Evolutionary conservation across 208 protist species (phyloP), one percentile per base, ranked within the genome.

Genomic region (Leishmania amazonensis): DNA sequence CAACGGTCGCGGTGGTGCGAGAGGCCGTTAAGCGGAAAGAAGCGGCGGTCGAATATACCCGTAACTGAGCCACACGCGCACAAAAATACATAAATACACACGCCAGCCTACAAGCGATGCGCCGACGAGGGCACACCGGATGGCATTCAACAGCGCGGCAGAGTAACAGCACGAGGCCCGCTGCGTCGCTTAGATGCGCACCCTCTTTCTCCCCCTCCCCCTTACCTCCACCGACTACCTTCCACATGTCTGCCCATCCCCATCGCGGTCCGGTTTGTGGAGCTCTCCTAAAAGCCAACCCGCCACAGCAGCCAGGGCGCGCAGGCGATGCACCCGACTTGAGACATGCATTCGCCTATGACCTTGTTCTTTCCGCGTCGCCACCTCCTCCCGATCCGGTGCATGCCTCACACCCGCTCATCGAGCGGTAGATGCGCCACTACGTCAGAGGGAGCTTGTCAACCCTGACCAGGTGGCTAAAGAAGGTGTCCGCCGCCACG

Each of bases 401-500:
- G 49, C 4, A 24, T 9, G 15, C 11, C n/a, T 31, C 4, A 51
- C 3, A 15, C 4, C 60, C 35, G 35, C 38, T n/a, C 54, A 78
- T 8, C 2, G 19, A 7, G 38, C 38, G 21, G 17, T 17, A 19
- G 7, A 35, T 7, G 40, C 57, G 21, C 9, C 8, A 13, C 31
- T 80, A 86, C 45, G 45, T 75, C 35, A 88, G 73, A 1, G 74
- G 6, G 0, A 88, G 60, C 15, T 11, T 40, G 64, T 88, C 62
- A 42, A 88, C 81, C 4, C 70, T 78, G 17, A 90, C 65, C n/a
- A 95, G 76, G 17, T 87, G 83, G 3, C 54, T 64, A 57, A 87
- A 92, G 57, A 95, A 93, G 21, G 76, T 90, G 9, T 19, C 35
- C 24, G 83, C 49, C 0, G 78, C 57, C 1, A 93, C 35, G 13